Evolutionary conservation across 2,329 filamentous ascomycete species (phyloP), one percentile per base, ranked within the genome.

Genomic region (Hirsutella rhossiliensis): DNA sequence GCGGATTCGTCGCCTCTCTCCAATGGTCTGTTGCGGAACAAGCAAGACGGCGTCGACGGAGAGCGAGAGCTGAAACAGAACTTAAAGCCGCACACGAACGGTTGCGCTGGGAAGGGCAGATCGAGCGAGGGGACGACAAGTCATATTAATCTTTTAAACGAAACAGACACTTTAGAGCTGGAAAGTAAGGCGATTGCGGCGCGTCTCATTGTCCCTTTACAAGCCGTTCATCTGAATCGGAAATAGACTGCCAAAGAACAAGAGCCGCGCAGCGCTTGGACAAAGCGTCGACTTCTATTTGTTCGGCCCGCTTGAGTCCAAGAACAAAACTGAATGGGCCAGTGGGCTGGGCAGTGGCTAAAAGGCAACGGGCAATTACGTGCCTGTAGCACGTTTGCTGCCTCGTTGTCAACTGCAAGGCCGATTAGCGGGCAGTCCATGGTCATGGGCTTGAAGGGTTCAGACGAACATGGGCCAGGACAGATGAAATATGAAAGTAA

Each of bases 401-500:
- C 8, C n/a, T n/a, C 11, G 3, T 7, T 37, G 5, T 17, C 9
- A 37, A 17, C 15, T 17, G 4, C 34, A 5, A 37, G 3, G 12
- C 3, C 17, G 18, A 18, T 37, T 11, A 37, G 34, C 34, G n/a
- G n/a, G n/a, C n/a, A n/a, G n/a, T n/a, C n/a, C n/a, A n/a, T n/a
- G n/a, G n/a, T n/a, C n/a, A n/a, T n/a, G n/a, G n/a, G n/a, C n/a
- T n/a, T n/a, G n/a, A n/a, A n/a, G n/a, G n/a, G n/a, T n/a, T n/a
- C 7, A 20, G 9, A 12, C 37, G 11, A 4, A 17, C 6, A 37
- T 18, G n/a, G 12, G 38, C 48, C 52, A 54, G 46, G 40, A 49
- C 43, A 52, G 47, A 19, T 48, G 20, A 52, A 52, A 43, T 51
- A 55, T n/a, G n/a, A n/a, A 9, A 9, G 23, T 9, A 53, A 31